Evolutionary conservation across 345 rosid genomes (phyloP), one percentile per base, ranked within the genome.

Genomic region (Boechera retrofracta): DNA sequence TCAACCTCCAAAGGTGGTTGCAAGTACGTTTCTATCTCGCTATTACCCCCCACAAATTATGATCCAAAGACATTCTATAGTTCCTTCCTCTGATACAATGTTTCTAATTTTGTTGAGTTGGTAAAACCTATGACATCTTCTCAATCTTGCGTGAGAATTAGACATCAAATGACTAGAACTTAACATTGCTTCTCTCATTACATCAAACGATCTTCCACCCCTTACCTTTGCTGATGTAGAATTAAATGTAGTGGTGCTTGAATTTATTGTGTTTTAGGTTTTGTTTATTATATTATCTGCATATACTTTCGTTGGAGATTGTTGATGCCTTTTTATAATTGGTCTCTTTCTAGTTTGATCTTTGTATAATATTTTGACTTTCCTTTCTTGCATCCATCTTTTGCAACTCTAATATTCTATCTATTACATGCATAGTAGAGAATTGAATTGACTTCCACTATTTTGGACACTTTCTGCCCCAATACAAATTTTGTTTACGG

Each of bases 1-100:
- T 94, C 90, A 29, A 86, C 94, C 51, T 87, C 92, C 71, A 86
- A 79, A 63, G 97, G 94, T 53, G 92, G 94, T 60, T 90, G 92
- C 97, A 88, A 83, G 98, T 95, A 79, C 75, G 93, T 84, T 74
- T 39, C 51, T 74, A 5, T 16, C 66, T 67, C 5, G 0, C 10
- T 44, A 42, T 54, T 36, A 12, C 15, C 8, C 1, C 44, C 24
- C 44, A 10, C 24, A 26, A 16, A 11, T 26, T 42, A 52, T 60
- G 9, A 35, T 71, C 18, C 2, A 12, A 10, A 44, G 11, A 29
- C 51, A n/a, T 13, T 33, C 9, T 48, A 2, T n/a, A n/a, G 53
- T 48, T 5, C 52, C 52, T 47, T 47, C 49, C 44, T 73, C 26
- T 24, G 8, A 35, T 66, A 36, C 35, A 7, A 26, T 41, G 51